Evolutionary conservation across 148 eudicot species (phyloP), one percentile per base, ranked within the genome.

Genomic region (Rhododendron henanense): DNA sequence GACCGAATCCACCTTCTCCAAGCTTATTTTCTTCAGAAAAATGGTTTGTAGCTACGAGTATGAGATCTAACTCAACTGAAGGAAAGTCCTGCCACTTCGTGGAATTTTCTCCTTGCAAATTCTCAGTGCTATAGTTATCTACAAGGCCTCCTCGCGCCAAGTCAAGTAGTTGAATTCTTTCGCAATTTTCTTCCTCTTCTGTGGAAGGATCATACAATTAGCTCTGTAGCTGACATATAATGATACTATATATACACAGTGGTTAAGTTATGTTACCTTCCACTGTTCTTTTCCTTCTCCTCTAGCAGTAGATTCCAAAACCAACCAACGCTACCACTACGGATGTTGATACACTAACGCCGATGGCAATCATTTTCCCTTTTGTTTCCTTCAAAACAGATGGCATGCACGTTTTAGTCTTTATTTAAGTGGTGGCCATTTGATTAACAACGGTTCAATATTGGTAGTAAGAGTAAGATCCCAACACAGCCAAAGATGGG

Each of bases 1-100:
- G 65, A 19, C 87, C 89, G 23, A 88, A 85, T 80, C 89, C 83
- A 77, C 89, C 87, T 86, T 84, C 79, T 59, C 89, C 85, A 10
- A 88, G 87, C 69, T 82, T 88, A 51, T 88, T 85, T 59, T 55
- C 71, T 35, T 75, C 85, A 47, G 87, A 81, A 82, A 88, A 85
- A 35, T 88, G 80, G 0, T n/a, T 59, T 18, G 87, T 88, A 10
- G 88, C 84, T 55, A 11, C 13, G 37, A 28, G 21, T 25, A 44
- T 50, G 5, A 67, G 57, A 79, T 80, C 76, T 18, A 83, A 44
- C 21, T 11, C 53, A 48, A 83, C 14, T n/a, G 35, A 83, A 65
- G 59, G 77, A 18, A 67, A 83, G 14, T 83, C 85, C 18, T 18
- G 78, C 0, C 25, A 67, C 25, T 39, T 39, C 16, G 2, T 10